phyloP scores from a whole-genome alignment of 768 basidiomycete genomes.

The Rhizopogon sp. region DNA sequence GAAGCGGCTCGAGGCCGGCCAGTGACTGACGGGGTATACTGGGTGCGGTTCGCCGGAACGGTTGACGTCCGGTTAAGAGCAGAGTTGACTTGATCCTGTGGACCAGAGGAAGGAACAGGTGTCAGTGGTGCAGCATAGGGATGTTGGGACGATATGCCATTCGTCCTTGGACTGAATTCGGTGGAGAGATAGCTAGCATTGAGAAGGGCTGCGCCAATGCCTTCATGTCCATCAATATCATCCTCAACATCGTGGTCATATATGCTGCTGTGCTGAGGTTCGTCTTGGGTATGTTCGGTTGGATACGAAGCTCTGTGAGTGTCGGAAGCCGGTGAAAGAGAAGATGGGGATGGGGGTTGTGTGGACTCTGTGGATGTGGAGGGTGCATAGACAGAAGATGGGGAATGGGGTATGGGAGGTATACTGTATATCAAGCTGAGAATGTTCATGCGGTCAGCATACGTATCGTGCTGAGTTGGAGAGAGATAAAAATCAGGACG shows the following conservation, averaged over 20 bases:
- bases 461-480: conserved; percentile 77
- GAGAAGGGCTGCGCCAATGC: conserved; percentile 42
- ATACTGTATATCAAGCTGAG: conserved; percentile 87
- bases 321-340: conserved; percentile 36
- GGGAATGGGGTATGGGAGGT: conserved; percentile 66
- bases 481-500: neutral
- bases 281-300: conserved; percentile 34
- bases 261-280: conserved; percentile 15
- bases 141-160: conserved; percentile 25
- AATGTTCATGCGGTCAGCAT: conserved; percentile 92
- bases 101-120: conserved; percentile 9
- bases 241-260: conserved; percentile 21
- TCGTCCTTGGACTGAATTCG: conserved; percentile 12
- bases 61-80: conserved; percentile 31
- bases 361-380: conserved; percentile 34
- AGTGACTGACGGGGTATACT: conserved; percentile 15
- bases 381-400: conserved; percentile 43
- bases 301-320: conserved; percentile 46
- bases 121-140: conserved; percentile 43
- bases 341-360: conserved; percentile 32
- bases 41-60: conserved; percentile 25
- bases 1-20: conserved; percentile 52
- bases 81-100: conserved; percentile 9
- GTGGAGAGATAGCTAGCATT: conserved; percentile 25
- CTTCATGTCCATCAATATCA: conserved; percentile 35